Base-by-base conservation (phyloP, 1,139 yeast species). In the Wickerhamomyces sp. region DNA sequence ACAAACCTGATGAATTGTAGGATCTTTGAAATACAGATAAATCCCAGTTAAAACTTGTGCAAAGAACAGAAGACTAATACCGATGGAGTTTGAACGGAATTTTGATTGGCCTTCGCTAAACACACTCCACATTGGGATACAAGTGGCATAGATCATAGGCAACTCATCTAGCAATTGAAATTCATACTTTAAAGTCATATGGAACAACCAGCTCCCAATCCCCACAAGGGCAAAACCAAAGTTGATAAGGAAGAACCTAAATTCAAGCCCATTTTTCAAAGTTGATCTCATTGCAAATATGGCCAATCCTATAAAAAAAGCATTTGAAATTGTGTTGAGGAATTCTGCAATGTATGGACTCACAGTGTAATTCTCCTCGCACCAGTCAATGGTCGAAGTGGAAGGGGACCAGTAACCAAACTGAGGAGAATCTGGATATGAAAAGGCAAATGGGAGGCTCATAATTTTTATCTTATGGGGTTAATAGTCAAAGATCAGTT, bases 101-200 rank as follows among this genome's bases (percentile, higher is more conserved):
- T 23, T 40, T 0, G 64, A 63, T 56, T 55, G 66, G 43, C 56
- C 63, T 50, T 84, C 90, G 44, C 91, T 80, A 59, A 84, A 86
- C 2, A 90, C 81, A 46, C 89, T 82, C 89, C 97, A 94, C 53
- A 88, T 84, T 0, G 98, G 98, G 30, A 93, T 83, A 56, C 96
- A 90, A 2, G 98, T 93, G 34, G 96, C 97, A 66, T 93, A 93
- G 51, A 93, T 88, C 99, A 93, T 93, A 37, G 99, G 99, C 60
- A 93, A 73, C 66, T 93, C 99, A 68, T 93, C 99, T 63, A 93
- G 73, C 50, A 93, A 66, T 68, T 93, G 99, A 68, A 78, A 93
- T 63, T 85, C 90, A 65, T 90, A 91, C 52, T 79, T 73, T 57
- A 93, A 73, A 7, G 98, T 91, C 97, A 93, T 93, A 65, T 93